Evolutionary conservation across 768 basidiomycete species (phyloP), one percentile per base, ranked within the genome.

Genomic region (Neoboletus brunneissimus): DNA sequence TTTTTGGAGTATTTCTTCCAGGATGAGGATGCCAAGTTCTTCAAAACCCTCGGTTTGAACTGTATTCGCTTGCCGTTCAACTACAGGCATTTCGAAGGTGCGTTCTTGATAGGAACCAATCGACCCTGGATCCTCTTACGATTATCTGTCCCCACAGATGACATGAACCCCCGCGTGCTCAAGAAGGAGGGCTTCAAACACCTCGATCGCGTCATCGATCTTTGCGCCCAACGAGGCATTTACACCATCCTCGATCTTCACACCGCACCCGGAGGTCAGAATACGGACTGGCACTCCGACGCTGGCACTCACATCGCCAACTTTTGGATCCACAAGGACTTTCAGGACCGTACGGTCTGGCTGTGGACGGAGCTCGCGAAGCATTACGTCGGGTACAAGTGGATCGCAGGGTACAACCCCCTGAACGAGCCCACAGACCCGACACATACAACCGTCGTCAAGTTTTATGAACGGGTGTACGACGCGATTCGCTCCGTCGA

Each of bases 361-460:
- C 80, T 94, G 40, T 93, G 91, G 91, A 79, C 78, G 37, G 75
- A 89, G 64, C 77, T 92, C 34, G 88, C 91, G 1, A 77, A 75
- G 64, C 88, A 89, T 69, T 91, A 92, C 77, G 85, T 79, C 60
- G 79, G 76, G 55, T 89, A 93, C 71, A 78, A 82, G 58, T 91
- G 90, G 90, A 84, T 93, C 56, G 91, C 89, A 2, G 89, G 91
- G 18, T 94, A 89, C 74, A 93, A 93, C 71, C 88, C 86, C 4
- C 75, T 94, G 46, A 94, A 93, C 79, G 91, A 94, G 73, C 86
- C 72, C 37, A 83, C 89, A 4, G 91, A 92, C 66, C 74, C 84
- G 16, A 75, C 82, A 47, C 88, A 89, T 69, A 79, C 75, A 12
- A 77, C 85, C 46, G 72, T 94, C 51, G 64, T 91, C 58, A 68